Base-by-base conservation (phyloP, 352 stramenopile species). In the Phytophthora agathidicida region DNA sequence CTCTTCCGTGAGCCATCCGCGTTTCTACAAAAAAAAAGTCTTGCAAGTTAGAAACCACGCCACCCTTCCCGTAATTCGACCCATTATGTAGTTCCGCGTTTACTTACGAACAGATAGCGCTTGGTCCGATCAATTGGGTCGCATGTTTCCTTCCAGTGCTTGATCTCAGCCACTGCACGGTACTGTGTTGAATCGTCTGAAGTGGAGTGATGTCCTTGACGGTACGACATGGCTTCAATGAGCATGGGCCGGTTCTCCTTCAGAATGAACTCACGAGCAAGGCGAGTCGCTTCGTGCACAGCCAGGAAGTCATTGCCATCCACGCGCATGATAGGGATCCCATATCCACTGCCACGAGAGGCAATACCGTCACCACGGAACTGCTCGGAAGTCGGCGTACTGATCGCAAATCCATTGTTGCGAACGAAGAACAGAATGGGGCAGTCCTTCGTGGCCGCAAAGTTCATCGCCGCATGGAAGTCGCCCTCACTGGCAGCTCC, bases 381-480 rank as follows among this genome's bases (percentile, higher is more conserved):
- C 76, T 99, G 97, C 63, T 99, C 97, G 27, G 71, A 68, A 0
- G 95, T 93, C 1, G 96, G 90, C 16, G 97, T 99, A 50, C 87
- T 96, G 59, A 99, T 99, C 5, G 97, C 97, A 68, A 98, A 99
- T 7, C 97, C 97, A 73, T 99, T 99, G 79, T 99, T 99, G 11
- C 97, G 83, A 65, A 95, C 98, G 68, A 99, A 94, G 69, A 99
- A 99, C 5, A 99, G 80, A 33, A 99, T 91, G 5, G 97, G 97
- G 13, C 84, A 92, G 28, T 98, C 88, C 36, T 98, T 94, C 1
- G 96, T 99, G 1, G 97, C 82, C 0, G 97, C 96, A 89, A 99
- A 98, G 65, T 99, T 99, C 39, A 99, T 68, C 11, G 83, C 86
- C 5, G 96, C 97, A 61, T 99, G 97, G 70, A 99, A 99, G 62